These are phyloP conservation scores for Hyaloscypha finlandica DNA, from an alignment of 495 filamentous ascomycete species.

Conservation along the genomic window DNA sequence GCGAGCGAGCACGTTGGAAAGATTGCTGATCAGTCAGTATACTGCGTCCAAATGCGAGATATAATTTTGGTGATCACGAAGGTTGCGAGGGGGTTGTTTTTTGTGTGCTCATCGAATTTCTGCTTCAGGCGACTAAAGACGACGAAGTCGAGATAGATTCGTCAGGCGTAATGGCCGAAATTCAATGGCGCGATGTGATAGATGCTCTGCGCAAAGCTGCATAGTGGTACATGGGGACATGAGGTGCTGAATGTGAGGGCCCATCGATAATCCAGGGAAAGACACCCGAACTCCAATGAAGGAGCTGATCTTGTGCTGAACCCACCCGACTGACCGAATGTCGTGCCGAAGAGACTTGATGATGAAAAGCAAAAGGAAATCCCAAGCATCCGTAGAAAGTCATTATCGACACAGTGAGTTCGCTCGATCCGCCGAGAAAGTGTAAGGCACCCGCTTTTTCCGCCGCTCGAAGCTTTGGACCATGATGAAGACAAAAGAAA, in stretches of 20 bases:
- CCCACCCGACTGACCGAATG: constrained; percentile 28
- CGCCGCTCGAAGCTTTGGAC: constrained; percentile 36
- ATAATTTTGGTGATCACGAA: constrained; percentile 20
- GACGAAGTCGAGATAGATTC: constrained; percentile 30
- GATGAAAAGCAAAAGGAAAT: constrained; percentile 31
- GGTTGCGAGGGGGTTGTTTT: constrained; percentile 10
- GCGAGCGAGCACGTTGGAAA: constrained; percentile 10
- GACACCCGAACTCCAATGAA: constrained; percentile 26
- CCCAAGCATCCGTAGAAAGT: constrained; percentile 30
- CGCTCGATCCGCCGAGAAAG: constrained; percentile 33
- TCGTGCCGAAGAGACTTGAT: constrained; percentile 29
- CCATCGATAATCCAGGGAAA: constrained; percentile 21
- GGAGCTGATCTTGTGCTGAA: constrained; percentile 29
- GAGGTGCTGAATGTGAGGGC: constrained; percentile 34
- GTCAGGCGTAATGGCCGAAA: constrained; percentile 23
- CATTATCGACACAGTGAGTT: constrained; percentile 27
- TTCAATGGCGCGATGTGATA: constrained; percentile 22
- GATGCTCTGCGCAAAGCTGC: constrained; percentile 31
- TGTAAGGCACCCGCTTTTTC: constrained; percentile 30
- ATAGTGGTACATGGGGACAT: constrained; percentile 36
- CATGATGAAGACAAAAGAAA: constrained; percentile 33
- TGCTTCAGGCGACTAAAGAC: constrained; percentile 33
- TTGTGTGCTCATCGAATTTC: constrained; percentile 27
- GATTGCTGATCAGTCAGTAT: not conserved
- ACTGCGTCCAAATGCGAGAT: not conserved